Conservation (phyloP, 305 asterid species). For the Fraxinus floribunda region DNA sequence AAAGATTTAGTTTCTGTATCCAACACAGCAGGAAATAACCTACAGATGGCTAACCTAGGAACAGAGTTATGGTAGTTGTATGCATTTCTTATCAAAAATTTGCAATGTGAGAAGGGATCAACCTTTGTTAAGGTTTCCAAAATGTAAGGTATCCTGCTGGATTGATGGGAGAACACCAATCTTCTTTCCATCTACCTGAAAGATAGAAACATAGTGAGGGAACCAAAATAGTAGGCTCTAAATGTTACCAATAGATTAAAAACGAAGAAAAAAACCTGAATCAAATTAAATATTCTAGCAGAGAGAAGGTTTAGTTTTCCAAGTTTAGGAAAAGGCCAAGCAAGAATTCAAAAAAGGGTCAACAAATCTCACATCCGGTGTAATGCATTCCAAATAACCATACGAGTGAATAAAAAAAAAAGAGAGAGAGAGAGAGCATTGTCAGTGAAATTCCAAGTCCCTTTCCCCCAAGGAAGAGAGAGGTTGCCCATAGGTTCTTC, state of each 20-base stretch:
- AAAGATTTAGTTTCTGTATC: background rate
- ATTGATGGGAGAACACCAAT: slow-evolving; percentile 82
- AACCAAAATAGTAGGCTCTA: background rate
- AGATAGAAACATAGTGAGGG: slow-evolving; percentile 4
- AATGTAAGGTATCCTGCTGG: slow-evolving; percentile 68
- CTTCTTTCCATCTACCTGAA: slow-evolving; percentile 84
- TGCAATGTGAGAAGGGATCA: slow-evolving; percentile 23
- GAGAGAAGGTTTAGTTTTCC: background rate
- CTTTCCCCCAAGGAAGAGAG: slow-evolving; percentile 1
- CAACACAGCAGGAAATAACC: slow-evolving; percentile 15
- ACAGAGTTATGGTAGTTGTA: background rate
- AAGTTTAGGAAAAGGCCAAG: background rate
- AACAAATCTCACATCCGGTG: slow-evolving; percentile 9
- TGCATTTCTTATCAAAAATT: slow-evolving; percentile 12
- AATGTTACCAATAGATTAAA: background rate
- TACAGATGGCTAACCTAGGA: slow-evolving; percentile 1
- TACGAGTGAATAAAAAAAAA: slow-evolving; percentile 6
- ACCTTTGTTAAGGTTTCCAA: slow-evolving; percentile 94
- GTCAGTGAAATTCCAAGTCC: background rate
- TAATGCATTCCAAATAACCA: slow-evolving; percentile 9
- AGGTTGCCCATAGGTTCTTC: background rate
- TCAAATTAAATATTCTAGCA: background rate
- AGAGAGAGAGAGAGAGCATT: background rate
- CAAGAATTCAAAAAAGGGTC: background rate
- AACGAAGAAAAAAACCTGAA: background rate